Evolutionary conservation across 2,329 filamentous ascomycete genomes (phyloP), one percentile per base, ranked within the genome.

Genomic region (Trichoderma pleuroti): DNA sequence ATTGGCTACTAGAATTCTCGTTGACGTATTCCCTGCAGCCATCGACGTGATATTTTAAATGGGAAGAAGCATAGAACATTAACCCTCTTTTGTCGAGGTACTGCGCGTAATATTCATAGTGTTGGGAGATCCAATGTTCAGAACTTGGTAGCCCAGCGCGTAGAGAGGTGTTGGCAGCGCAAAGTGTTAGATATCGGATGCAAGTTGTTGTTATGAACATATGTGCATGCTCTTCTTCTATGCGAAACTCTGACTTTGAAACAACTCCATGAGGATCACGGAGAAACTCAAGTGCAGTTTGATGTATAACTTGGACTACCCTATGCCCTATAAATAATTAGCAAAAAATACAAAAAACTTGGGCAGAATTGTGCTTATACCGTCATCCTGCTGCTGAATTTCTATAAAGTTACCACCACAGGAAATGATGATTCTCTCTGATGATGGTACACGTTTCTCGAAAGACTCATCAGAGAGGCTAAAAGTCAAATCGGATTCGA

Each of bases 71-170:
- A 64, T 64, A 64, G 2, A 11, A 18, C 24, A 8, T 11, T 0
- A 64, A n/a, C 11, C 39, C 39, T 7, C 61, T 64, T 18, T 10
- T 11, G 32, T 34, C 14, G 3, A 64, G 39, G 8, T 64, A 64
- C 4, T 52, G 18, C 8, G 7, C n/a, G 18, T 16, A 30, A 1
- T 21, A 1, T 0, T 11, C 7, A 4, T 49, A 21, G 12, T 49
- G n/a, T 1, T 24, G 3, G 4, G 21, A 1, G 3, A 0, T 24
- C n/a, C n/a, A 24, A 14, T 24, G 2, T 24, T 49, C 5, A 3
- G 8, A 9, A 2, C 12, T 4, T 2, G 8, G 39, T 7, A 49
- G 0, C 3, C 14, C 4, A 1, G 0, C n/a, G 10, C 2, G 4
- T 49, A 16, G 7, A 18, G 7, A 12, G 0, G 61, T 32, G 8